These are phyloP conservation scores for Blastocystis sp. DNA, from an alignment of 352 stramenopile genomes.

Conservation along the genomic window DNA sequence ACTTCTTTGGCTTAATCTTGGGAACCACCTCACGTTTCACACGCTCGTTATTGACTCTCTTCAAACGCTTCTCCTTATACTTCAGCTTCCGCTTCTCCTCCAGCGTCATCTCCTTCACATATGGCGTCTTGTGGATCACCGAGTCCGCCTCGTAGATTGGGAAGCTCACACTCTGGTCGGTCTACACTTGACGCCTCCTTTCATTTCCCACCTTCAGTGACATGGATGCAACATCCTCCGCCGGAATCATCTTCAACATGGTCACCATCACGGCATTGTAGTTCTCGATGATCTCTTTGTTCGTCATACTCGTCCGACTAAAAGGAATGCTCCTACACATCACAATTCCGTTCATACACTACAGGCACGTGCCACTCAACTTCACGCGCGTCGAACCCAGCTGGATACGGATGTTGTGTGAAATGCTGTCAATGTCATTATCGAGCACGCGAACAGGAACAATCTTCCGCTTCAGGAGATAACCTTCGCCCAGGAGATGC, in stretches of 20 bases:
- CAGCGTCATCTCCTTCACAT: background rate
- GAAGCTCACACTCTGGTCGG: constrained; percentile 38
- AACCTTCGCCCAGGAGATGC: background rate
- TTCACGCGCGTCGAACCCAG: background rate
- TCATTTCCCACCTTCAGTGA: background rate
- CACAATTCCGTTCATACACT: background rate
- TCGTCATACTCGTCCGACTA: background rate
- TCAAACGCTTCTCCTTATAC: constrained; percentile 46
- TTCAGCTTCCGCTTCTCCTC: constrained; percentile 36
- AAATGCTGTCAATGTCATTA: background rate
- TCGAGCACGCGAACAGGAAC: constrained; percentile 12
- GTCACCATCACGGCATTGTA: constrained; percentile 30
- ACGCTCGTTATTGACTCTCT: background rate
- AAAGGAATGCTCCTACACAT: background rate
- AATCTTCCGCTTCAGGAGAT: background rate
- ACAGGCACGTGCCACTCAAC: background rate
- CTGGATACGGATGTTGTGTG: constrained; percentile 16
- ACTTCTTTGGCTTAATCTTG: constrained; percentile 31
- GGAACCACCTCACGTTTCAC: background rate
- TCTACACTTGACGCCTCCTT: background rate
- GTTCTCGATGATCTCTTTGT: constrained; percentile 24
- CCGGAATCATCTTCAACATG: background rate
- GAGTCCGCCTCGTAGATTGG: constrained; percentile 24
- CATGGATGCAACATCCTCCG: constrained; percentile 15
- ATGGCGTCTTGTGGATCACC: background rate